Base-by-base conservation (phyloP, 495 filamentous ascomycete species). In the Rhypophila decipiens region DNA sequence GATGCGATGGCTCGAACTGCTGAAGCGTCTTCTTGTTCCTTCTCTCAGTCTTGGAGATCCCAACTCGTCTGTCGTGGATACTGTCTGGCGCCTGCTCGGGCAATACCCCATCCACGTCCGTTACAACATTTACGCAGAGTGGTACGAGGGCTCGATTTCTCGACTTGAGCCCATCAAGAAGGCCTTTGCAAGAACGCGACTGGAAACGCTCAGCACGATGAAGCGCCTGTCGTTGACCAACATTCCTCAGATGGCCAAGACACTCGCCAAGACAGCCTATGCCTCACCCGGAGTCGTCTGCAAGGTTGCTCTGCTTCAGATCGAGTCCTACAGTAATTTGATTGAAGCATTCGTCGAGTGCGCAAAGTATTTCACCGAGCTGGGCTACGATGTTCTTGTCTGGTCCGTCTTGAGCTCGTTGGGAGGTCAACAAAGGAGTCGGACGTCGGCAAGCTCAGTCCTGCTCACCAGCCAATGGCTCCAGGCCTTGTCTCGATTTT, bases 301-400 rank as follows among this genome's bases (percentile, higher is more conserved):
- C 69, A 82, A 80, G 54, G 82, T 90, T 35, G 86, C 89, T 10
- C 77, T 97, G 45, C 77, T 74, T 24, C 89, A 96, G 57, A 89
- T 96, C 38, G 89, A 96, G 65, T 78, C 83, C 0, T 96, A 97
- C 63, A 85, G 85, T 58, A 96, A 96, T 58, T 76, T 97, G 27
- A 90, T 91, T 47, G 88, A 95, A 47, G 85, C 85, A 8, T 85
- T 99, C 42, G 88, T 96, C 23, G 88, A 95, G 60, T 96, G 88
- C 57, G 88, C 86, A 24, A 84, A 86, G 52, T 95, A 96, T 56
- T 96, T 96, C 58, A 95, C 91, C 1, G 80, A 86, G 44, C 75
- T 97, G 22, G 91, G 83, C 1, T 96, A 95, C 58, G 94, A 99
- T 61, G 86, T 96, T 34, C 74, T 96, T 44, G 86, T 88, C 24